Percentiles rank a stretch among this genome's conserved stretches.
Conservation (phyloP, 208 protist species). For the Lotmaria passim region DNA sequence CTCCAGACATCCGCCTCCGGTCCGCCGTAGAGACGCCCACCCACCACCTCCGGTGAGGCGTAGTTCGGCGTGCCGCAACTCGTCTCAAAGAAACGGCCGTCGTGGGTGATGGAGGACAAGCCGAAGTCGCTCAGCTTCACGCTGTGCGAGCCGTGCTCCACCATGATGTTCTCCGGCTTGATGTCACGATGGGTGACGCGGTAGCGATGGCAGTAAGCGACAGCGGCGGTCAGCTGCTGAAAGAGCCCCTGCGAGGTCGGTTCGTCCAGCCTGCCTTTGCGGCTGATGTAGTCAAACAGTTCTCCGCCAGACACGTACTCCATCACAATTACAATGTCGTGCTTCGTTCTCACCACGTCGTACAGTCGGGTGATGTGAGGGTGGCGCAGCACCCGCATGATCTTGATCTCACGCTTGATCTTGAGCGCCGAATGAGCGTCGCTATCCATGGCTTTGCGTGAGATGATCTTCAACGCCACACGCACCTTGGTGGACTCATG, state of each 20-base stretch:
- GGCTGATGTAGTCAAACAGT: slow-evolving; percentile 98
- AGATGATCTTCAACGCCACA: slow-evolving; percentile 85
- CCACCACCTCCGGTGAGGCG: slow-evolving; percentile 85
- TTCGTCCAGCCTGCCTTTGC: slow-evolving; percentile 93
- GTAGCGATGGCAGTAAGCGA: slow-evolving; percentile 97
- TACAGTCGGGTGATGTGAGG: slow-evolving; percentile 98
- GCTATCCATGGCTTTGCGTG: slow-evolving; percentile 73
- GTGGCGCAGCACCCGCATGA: slow-evolving; percentile 97
- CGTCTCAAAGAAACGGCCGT: slow-evolving; percentile 85
- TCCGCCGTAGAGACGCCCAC: slow-evolving; percentile 72
- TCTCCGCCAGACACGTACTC: slow-evolving; percentile 98
- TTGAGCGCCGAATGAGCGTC: slow-evolving; percentile 88
- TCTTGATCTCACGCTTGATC: slow-evolving; percentile 96
- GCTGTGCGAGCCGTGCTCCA: slow-evolving; percentile 66
- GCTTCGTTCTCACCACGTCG: slow-evolving; percentile 95
- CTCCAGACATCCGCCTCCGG: slow-evolving; percentile 89
- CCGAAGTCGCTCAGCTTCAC: slow-evolving; percentile 91
- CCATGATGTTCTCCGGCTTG: slow-evolving; percentile 97
- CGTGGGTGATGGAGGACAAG: slow-evolving; percentile 77
- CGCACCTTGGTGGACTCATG: slow-evolving; percentile 94
- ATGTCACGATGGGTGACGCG: slow-evolving; percentile 94
- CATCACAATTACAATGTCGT: slow-evolving; percentile 98
- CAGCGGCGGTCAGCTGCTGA: slow-evolving; percentile 98
- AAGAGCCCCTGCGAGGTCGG: slow-evolving; percentile 92
- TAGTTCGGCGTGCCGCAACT: slow-evolving; percentile 91